A percentile compares a stretch with the other conserved stretches of the same genome.
Conservation (phyloP, 768 basidiomycete genomes). For the Lactifluus echinatus region DNA sequence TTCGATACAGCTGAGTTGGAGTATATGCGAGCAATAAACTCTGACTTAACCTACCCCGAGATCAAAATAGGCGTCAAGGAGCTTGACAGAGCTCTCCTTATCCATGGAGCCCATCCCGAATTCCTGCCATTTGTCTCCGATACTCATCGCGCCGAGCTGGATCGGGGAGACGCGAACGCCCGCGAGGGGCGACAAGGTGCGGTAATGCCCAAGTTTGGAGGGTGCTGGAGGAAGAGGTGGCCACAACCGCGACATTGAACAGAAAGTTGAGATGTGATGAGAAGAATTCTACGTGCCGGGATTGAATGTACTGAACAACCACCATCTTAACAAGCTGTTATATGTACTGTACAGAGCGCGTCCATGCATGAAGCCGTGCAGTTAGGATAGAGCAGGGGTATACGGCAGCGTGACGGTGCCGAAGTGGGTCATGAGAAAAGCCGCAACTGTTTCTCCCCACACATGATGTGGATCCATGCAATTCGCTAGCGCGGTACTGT, state of each 20-base stretch:
- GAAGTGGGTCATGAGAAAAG: too few species aligned
- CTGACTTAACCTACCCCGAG: slow-evolving; percentile 21
- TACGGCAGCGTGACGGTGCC: too few species aligned
- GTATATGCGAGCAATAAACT: too few species aligned
- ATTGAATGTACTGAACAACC: neutral
- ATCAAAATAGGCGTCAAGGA: slow-evolving; percentile 33
- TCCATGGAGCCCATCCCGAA: slow-evolving; percentile 28
- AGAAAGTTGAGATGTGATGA: neutral
- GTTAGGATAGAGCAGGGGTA: too few species aligned
- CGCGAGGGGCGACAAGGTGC: slow-evolving; percentile 29
- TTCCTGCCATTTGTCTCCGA: slow-evolving; percentile 32
- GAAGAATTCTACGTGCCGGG: too few species aligned
- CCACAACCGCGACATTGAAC: neutral
- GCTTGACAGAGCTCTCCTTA: slow-evolving; percentile 31
- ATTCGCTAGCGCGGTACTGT: too few species aligned
- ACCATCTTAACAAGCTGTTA: neutral
- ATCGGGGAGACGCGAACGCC: slow-evolving; percentile 33
- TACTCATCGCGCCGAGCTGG: slow-evolving; percentile 31
- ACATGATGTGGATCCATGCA: too few species aligned
- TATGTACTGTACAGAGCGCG: neutral
- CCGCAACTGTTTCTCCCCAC: too few species aligned
- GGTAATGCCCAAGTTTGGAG: slow-evolving; percentile 26
- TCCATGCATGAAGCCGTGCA: too few species aligned
- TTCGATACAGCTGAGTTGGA: neutral
- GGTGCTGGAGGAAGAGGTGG: slow-evolving; percentile 13